A percentile compares a stretch with the other conserved stretches of the same genome.
phyloP scores from a whole-genome alignment of 225 moss, liverwort and hornwort genomes.

The Polytrichum formosum region DNA sequence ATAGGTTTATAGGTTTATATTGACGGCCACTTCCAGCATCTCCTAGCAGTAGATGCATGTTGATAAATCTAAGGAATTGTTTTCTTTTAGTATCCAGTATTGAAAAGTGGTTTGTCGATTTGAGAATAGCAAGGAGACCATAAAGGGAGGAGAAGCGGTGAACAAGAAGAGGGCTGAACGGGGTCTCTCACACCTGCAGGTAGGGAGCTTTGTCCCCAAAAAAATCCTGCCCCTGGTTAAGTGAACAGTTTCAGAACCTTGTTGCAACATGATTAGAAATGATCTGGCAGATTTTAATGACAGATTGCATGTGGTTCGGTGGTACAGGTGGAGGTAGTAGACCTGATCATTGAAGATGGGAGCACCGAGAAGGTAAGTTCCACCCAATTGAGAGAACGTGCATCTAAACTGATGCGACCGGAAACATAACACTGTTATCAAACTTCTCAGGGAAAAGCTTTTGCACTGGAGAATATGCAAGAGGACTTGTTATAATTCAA shows the following conservation, averaged over 20 bases:
- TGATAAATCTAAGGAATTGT: no score
- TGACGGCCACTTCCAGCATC: neutral
- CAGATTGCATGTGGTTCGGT: neutral
- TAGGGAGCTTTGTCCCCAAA: conserved; percentile 7
- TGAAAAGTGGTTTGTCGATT: conserved; percentile 8
- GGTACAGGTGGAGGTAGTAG: conserved; percentile 66
- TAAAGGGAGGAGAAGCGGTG: conserved; percentile 70
- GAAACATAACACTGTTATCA: no score
- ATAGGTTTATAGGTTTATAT: neutral
- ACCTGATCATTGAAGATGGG: conserved; percentile 52
- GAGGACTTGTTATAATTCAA: no score
- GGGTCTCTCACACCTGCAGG: conserved; percentile 72
- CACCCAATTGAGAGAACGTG: conserved; percentile 32
- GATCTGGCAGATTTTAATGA: no score
- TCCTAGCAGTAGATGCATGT: neutral
- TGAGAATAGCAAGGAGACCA: conserved; percentile 56
- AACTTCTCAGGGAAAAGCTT: no score
- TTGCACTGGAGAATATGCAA: no score
- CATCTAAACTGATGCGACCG: conserved; percentile 1
- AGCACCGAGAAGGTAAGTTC: conserved; percentile 67
- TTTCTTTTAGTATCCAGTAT: no score
- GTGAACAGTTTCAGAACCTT: neutral
- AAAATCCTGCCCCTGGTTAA: neutral
- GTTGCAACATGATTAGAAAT: neutral
- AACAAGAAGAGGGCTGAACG: conserved; percentile 77